A percentile compares a stretch with the other conserved stretches of the same genome.
These are phyloP conservation scores for Pichia kluyveri DNA, from an alignment of 805 yeast species.

Conservation along the genomic window DNA sequence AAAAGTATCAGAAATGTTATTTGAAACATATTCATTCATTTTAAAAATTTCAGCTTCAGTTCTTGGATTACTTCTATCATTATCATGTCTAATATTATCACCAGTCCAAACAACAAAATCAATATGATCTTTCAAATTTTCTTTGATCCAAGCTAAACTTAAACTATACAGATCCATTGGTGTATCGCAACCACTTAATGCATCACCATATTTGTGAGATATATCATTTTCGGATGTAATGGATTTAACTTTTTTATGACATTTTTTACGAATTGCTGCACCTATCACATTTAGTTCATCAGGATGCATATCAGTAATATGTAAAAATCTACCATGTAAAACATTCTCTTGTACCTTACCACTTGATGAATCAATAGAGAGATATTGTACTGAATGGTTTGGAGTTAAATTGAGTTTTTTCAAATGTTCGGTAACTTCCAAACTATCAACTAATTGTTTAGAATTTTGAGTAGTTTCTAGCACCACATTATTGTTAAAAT, in stretches of 20 bases:
- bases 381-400: constrained; percentile 25
- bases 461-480: neutral
- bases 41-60: constrained; percentile 63
- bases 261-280: constrained; percentile 36
- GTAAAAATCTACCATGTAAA: constrained; percentile 73
- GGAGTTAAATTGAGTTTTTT: constrained; percentile 33
- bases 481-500: too few relatives aligned
- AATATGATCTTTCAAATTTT: constrained; percentile 60
- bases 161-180: constrained; percentile 52
- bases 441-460: constrained; percentile 2
- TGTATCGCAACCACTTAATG: constrained; percentile 69
- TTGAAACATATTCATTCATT: constrained; percentile 52
- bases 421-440: constrained; percentile 23
- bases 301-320: constrained; percentile 81
- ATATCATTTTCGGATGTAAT: constrained; percentile 27
- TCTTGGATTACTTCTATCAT: constrained; percentile 66
- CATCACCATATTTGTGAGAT: constrained; percentile 68
- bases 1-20: constrained; percentile 43
- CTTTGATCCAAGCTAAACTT: constrained; percentile 59
- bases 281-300: constrained; percentile 58
- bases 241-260: constrained; percentile 42
- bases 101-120: constrained; percentile 91
- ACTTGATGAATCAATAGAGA: neutral
- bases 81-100: constrained; percentile 79
- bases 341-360: constrained; percentile 8